Conservation (phyloP, 345 rosid species). For the Rhizophora mangle region DNA sequence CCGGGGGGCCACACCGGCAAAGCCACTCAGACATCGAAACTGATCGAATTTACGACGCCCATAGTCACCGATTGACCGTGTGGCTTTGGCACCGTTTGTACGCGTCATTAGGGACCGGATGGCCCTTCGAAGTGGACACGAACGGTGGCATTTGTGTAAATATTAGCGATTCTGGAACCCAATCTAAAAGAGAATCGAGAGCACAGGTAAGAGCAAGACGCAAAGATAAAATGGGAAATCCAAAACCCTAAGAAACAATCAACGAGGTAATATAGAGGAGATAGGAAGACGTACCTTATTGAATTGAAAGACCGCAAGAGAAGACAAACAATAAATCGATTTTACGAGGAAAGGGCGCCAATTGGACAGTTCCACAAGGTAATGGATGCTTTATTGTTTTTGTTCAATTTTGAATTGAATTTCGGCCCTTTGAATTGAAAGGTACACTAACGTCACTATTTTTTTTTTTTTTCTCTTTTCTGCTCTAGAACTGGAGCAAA, state of each 20-base stretch:
- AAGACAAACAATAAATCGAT: neutral
- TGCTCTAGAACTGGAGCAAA: no score
- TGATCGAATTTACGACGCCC: conserved; percentile 24
- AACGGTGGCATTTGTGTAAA: conserved; percentile 58
- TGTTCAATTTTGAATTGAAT: neutral
- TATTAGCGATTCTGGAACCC: neutral
- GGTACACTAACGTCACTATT: no score
- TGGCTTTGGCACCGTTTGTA: conserved; percentile 28
- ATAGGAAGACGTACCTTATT: no score
- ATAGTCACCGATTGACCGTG: conserved; percentile 24
- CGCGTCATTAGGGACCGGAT: conserved; percentile 38
- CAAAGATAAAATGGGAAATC: neutral
- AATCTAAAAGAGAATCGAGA: neutral
- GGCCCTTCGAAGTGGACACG: conserved; percentile 44
- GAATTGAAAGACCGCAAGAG: neutral
- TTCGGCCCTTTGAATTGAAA: no score
- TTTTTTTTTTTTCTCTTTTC: no score
- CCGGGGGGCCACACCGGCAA: conserved; percentile 36
- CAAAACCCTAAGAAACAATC: conserved; percentile 8
- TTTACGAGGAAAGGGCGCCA: neutral
- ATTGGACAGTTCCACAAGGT: neutral
- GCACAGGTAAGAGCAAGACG: neutral
- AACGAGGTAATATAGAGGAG: neutral
- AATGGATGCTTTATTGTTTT: neutral
- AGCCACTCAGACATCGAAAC: conserved; percentile 39